Percentiles rank a stretch among this genome's conserved stretches.
phyloP scores from a whole-genome alignment of 495 filamentous ascomycete species.

The Daldinia vernicosa region DNA sequence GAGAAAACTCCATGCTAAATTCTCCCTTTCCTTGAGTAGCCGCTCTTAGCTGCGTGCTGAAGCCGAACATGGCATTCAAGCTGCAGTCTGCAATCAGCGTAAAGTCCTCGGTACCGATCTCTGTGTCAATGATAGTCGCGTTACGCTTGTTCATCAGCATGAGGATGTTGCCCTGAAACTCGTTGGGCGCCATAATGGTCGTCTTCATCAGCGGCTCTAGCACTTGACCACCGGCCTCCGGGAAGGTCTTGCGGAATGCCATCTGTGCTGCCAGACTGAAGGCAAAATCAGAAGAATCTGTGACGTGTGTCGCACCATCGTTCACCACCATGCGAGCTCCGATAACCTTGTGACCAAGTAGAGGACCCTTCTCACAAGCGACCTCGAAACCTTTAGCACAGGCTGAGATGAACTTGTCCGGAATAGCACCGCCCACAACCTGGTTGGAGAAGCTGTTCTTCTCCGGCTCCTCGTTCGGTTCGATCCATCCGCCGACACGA shows the following conservation, averaged over 20 bases:
- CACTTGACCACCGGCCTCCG: conserved; percentile 76
- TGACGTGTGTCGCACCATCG: conserved; percentile 97
- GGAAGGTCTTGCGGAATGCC: conserved; percentile 96
- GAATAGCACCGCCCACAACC: conserved; percentile 88
- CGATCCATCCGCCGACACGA: conserved; percentile 91
- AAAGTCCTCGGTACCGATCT: conserved; percentile 94
- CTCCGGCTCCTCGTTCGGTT: conserved; percentile 76
- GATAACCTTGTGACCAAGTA: conserved; percentile 93
- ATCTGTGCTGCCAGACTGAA: conserved; percentile 97
- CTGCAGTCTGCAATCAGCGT: conserved; percentile 92
- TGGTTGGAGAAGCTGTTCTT: conserved; percentile 86
- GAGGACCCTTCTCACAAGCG: conserved; percentile 85
- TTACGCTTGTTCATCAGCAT: conserved; percentile 96
- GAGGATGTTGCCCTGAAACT: conserved; percentile 98
- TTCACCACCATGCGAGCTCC: conserved; percentile 91
- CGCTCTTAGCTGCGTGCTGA: conserved; percentile 86
- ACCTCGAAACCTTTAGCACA: conserved; percentile 95
- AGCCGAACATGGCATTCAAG: conserved; percentile 97
- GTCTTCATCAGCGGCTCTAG: conserved; percentile 99
- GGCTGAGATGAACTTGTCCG: conserved; percentile 94
- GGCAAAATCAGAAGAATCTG: conserved; percentile 97
- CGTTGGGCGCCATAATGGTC: conserved; percentile 90
- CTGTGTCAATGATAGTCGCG: conserved; percentile 93
- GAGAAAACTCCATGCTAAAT: conserved; percentile 98
- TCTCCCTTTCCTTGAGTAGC: conserved; percentile 99